Conservation (phyloP, 495 filamentous ascomycete species). For the Penicillium tannophilum region DNA sequence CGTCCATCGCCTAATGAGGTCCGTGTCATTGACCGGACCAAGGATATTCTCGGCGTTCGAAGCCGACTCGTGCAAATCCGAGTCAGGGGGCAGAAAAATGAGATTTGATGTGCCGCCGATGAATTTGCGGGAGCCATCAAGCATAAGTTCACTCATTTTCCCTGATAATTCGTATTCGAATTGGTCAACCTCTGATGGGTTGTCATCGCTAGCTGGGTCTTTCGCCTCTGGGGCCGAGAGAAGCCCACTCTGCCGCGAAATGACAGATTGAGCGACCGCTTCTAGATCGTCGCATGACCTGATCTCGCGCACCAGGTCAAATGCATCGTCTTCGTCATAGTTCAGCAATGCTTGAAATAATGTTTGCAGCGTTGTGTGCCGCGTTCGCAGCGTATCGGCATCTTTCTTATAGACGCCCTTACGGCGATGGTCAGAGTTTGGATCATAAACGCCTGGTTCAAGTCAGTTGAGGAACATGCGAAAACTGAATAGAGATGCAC, state of each 20-base stretch:
- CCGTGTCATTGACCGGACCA: constrained; percentile 7
- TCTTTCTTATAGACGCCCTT: constrained; percentile 98
- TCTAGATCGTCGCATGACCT: constrained; percentile 91
- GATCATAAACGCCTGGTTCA: constrained; percentile 76
- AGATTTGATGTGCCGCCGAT: constrained; percentile 95
- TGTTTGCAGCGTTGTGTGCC: constrained; percentile 85
- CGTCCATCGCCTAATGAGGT: constrained; percentile 81
- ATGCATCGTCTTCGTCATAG: constrained; percentile 75
- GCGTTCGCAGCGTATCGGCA: constrained; percentile 83
- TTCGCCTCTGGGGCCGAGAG: constrained; percentile 17
- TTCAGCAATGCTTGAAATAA: constrained; percentile 92
- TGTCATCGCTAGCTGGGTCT: constrained; percentile 34
- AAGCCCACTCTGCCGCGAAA: constrained; percentile 54
- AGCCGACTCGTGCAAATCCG: constrained; percentile 52
- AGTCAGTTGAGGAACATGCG: constrained; percentile 1
- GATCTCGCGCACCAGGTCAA: constrained; percentile 80
- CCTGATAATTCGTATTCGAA: constrained; percentile 87
- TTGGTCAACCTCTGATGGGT: constrained; percentile 43
- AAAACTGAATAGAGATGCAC: neutral
- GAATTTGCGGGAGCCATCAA: constrained; percentile 89
- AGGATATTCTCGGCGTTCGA: constrained; percentile 23
- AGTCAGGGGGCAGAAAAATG: constrained; percentile 70
- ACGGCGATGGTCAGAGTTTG: constrained; percentile 89
- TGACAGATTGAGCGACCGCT: constrained; percentile 79
- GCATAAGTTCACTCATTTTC: constrained; percentile 90